A percentile compares a stretch with the other conserved stretches of the same genome.
phyloP scores from a whole-genome alignment of 2,329 filamentous ascomycete genomes.

The Bertia moriformis region DNA sequence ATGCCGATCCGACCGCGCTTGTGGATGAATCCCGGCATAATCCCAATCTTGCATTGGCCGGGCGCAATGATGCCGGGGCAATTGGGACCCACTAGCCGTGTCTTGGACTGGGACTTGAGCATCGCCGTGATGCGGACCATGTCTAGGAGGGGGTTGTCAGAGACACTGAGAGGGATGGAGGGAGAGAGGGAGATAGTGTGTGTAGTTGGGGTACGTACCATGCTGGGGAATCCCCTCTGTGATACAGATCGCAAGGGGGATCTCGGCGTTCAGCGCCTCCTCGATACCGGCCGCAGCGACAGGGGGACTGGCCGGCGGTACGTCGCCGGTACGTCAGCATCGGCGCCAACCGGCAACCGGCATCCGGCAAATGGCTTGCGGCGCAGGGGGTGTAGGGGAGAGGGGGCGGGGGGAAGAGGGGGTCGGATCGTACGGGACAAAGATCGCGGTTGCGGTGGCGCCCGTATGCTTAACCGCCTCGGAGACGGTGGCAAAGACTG shows the following conservation, averaged over 20 bases:
- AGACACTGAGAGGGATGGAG: not conserved
- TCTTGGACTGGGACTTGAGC: constrained; percentile 74
- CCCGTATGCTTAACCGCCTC: constrained; percentile 84
- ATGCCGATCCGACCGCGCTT: constrained; percentile 75
- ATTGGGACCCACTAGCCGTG: constrained; percentile 66
- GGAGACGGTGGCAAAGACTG: constrained; percentile 79
- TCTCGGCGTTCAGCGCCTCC: constrained; percentile 84
- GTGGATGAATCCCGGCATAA: constrained; percentile 99
- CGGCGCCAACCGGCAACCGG: no score
- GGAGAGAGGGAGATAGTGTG: constrained; percentile 2
- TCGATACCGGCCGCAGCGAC: constrained; percentile 89
- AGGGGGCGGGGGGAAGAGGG: constrained; percentile 49
- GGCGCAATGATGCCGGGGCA: constrained; percentile 69
- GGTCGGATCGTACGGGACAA: constrained; percentile 69
- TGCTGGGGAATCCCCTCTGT: constrained; percentile 97
- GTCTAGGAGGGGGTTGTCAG: constrained; percentile 36
- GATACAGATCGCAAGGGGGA: constrained; percentile 90
- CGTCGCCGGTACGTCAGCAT: constrained; percentile 5
- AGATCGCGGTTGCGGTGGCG: constrained; percentile 84
- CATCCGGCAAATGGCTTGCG: no score
- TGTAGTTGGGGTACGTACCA: constrained; percentile 41
- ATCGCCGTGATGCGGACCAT: constrained; percentile 99
- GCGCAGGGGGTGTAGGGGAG: no score
- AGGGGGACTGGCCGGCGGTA: constrained; percentile 63
- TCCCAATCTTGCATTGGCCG: constrained; percentile 64